Percentiles rank a stretch among this genome's conserved stretches.
These are phyloP conservation scores for Emericellopsis atlantica DNA, from an alignment of 2,329 filamentous ascomycete genomes.

Conservation along the genomic window DNA sequence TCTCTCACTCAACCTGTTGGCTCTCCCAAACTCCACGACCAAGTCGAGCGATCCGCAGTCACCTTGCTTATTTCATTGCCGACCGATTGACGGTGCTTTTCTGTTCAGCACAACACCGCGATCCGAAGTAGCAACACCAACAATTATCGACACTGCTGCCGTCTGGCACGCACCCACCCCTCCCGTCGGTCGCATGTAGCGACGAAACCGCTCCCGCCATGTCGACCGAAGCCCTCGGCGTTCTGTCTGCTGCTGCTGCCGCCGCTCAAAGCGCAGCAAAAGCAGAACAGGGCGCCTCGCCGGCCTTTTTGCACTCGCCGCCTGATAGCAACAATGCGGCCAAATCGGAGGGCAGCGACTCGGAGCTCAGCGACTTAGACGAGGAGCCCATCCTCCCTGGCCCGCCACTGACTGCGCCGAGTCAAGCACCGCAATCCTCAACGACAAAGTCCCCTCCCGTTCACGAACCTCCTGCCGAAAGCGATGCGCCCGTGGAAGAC, in stretches of 20 bases:
- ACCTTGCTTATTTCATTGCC: not conserved
- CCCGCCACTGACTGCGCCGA: not conserved
- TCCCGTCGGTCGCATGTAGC: constrained; percentile 16
- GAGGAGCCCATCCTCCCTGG: constrained; percentile 22
- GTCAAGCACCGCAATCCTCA: constrained; percentile 9
- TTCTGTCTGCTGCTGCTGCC: constrained; percentile 21
- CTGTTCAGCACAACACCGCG: not conserved
- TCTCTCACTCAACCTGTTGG: not conserved
- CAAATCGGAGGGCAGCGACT: constrained; percentile 48
- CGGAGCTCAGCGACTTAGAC: constrained; percentile 54
- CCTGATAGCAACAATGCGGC: constrained; percentile 50
- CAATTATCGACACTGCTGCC: not conserved
- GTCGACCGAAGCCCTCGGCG: constrained; percentile 41
- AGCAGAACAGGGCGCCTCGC: constrained; percentile 20
- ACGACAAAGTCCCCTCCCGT: constrained; percentile 3
- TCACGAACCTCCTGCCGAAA: constrained; percentile 5
- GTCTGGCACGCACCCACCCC: not conserved
- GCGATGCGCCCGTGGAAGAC: constrained; percentile 25
- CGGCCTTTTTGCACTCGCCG: constrained; percentile 45
- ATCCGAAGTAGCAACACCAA: not conserved
- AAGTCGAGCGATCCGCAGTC: not conserved
- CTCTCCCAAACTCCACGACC: not conserved
- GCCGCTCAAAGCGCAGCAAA: constrained; percentile 9
- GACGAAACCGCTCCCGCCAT: constrained; percentile 27
- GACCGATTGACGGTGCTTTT: not conserved